These are phyloP conservation scores for Aspergillus neotritici DNA, from an alignment of 2,329 filamentous ascomycete genomes.

Conservation along the genomic window DNA sequence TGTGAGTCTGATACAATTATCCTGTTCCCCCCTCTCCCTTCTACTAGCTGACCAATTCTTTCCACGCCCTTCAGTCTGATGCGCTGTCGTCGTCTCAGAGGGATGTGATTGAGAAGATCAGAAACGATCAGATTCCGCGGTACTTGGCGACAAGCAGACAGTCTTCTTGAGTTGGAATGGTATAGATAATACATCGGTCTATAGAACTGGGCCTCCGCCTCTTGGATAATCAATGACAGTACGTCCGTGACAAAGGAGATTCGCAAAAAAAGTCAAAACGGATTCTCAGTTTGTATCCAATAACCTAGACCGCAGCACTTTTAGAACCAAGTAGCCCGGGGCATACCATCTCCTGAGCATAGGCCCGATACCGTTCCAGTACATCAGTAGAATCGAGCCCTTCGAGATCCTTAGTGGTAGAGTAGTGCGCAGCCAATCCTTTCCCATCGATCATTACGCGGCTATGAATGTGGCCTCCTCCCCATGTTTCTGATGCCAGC, in stretches of 20 bases:
- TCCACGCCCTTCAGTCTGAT: conserved; percentile 17
- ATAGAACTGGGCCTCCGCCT: neutral
- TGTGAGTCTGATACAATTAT: conserved; percentile 23
- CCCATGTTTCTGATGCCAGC: conserved; percentile 34
- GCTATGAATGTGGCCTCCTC: conserved; percentile 20
- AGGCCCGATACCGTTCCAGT: conserved; percentile 49
- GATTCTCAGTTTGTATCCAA: too few relatives aligned
- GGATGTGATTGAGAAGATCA: conserved; percentile 25
- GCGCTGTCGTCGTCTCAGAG: conserved; percentile 23
- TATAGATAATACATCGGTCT: neutral
- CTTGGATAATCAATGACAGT: neutral
- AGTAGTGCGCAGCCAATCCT: conserved; percentile 51
- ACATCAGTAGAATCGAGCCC: conserved; percentile 50
- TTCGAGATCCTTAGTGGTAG: conserved; percentile 39
- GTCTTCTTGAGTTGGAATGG: neutral
- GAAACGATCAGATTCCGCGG: conserved; percentile 20
- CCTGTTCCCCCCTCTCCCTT: neutral
- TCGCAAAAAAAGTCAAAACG: too few relatives aligned
- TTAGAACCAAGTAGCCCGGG: conserved; percentile 7
- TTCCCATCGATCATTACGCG: conserved; percentile 49
- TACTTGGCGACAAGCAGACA: conserved; percentile 12
- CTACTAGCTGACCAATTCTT: conserved; percentile 3
- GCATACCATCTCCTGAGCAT: conserved; percentile 51
- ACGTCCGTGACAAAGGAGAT: too few relatives aligned
- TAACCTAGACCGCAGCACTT: too few relatives aligned